Evolutionary conservation across 805 yeast genomes (phyloP).

Genomic region (Kodamaea fukazawae): DNA sequence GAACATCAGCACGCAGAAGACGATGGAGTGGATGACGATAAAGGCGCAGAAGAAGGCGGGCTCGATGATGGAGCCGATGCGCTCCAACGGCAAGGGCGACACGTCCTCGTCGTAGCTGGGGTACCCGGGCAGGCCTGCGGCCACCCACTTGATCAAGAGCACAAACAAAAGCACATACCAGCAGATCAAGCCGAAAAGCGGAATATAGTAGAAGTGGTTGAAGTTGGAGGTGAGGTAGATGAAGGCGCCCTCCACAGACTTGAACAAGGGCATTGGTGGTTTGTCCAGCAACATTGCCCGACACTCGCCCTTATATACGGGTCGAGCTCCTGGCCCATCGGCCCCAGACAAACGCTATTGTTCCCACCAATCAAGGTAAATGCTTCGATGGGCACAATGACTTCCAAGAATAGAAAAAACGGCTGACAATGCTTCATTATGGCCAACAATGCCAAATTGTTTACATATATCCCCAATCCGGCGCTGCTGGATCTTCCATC

Average conservation of each 20-base stretch:
- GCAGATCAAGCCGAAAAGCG: slow-evolving; percentile 24
- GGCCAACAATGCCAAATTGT: no score
- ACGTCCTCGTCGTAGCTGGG: slow-evolving; percentile 21
- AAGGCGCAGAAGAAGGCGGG: slow-evolving; percentile 24
- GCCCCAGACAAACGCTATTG: no score
- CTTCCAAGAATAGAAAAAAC: no score
- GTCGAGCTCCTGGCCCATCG: no score
- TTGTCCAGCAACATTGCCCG: no score
- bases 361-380: no score
- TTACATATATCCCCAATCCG: no score
- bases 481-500: no score
- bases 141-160: slow-evolving; percentile 21
- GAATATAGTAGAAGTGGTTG: slow-evolving; percentile 25
- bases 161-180: slow-evolving; percentile 24
- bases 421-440: no score
- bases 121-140: slow-evolving; percentile 18
- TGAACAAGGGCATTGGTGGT: no score
- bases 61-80: slow-evolving; percentile 22
- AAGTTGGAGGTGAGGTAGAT: slow-evolving; percentile 19
- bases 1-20: slow-evolving; percentile 22
- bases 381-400: no score
- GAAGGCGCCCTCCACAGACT: slow-evolving; percentile 10
- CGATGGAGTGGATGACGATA: slow-evolving; percentile 20
- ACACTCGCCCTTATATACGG: no score
- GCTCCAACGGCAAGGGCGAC: slow-evolving; percentile 23